Evolutionary conservation across 2,329 filamentous ascomycete genomes (phyloP).

Genomic region (Chrysosporium queenslandicum): DNA sequence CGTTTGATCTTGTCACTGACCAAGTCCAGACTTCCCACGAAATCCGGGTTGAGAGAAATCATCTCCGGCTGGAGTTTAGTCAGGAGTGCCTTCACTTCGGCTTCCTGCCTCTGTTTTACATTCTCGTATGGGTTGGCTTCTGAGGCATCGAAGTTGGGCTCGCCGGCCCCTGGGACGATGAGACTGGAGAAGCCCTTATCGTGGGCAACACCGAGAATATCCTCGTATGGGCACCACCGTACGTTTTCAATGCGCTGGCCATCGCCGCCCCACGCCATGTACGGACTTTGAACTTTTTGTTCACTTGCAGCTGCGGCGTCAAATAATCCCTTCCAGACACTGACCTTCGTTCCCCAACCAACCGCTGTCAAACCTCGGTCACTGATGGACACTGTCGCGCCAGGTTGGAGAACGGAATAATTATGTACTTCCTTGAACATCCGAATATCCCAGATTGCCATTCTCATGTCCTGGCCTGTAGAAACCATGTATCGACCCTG

Average conservation of each 20-base stretch:
- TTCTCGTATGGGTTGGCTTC: slow-evolving; percentile 95
- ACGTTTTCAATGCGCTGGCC: slow-evolving; percentile 71
- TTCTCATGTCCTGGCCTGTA: slow-evolving; percentile 76
- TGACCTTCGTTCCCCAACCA: slow-evolving; percentile 80
- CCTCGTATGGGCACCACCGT: slow-evolving; percentile 89
- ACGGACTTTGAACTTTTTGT: slow-evolving; percentile 72
- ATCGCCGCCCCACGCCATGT: slow-evolving; percentile 87
- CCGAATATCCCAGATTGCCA: slow-evolving; percentile 92
- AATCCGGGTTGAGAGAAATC: slow-evolving; percentile 89
- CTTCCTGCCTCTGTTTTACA: slow-evolving; percentile 80
- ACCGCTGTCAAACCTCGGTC: slow-evolving; percentile 81
- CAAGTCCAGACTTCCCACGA: slow-evolving; percentile 77
- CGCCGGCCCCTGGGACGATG: slow-evolving; percentile 86
- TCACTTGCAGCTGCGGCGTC: slow-evolving; percentile 60
- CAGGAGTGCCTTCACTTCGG: slow-evolving; percentile 77
- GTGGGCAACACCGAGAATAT: slow-evolving; percentile 78
- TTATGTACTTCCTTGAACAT: slow-evolving; percentile 88
- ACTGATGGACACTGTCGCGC: slow-evolving; percentile 74
- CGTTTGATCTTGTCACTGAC: slow-evolving; percentile 66
- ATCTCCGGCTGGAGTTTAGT: slow-evolving; percentile 96
- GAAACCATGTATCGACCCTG: slow-evolving; percentile 94
- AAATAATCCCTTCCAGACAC: slow-evolving; percentile 86
- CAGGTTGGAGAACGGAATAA: slow-evolving; percentile 75
- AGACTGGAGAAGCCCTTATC: slow-evolving; percentile 78
- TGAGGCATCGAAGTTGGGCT: slow-evolving; percentile 89